phyloP scores from a whole-genome alignment of 1,284 basidiomycete species.

The Marasmius oreades region DNA sequence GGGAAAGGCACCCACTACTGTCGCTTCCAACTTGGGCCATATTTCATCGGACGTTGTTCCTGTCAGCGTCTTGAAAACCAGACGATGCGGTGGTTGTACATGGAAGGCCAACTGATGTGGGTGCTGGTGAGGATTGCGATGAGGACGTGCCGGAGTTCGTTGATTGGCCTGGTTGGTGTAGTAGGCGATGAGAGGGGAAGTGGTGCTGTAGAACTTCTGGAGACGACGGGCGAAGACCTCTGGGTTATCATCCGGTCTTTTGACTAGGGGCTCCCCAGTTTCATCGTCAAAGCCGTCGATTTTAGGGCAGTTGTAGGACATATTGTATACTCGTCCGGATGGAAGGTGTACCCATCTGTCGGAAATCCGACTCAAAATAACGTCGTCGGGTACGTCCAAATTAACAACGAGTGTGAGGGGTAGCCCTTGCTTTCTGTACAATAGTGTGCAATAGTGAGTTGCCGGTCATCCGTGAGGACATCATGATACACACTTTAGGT shows the following conservation, averaged over 20 bases:
- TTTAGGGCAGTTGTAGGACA: slow-evolving; percentile 87
- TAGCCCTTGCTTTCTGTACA: background rate
- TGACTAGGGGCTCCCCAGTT: slow-evolving; percentile 87
- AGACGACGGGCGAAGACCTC: slow-evolving; percentile 9
- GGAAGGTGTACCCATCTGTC: slow-evolving; percentile 95
- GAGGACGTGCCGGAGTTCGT: slow-evolving; percentile 18
- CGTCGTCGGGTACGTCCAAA: slow-evolving; percentile 86
- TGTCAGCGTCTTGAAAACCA: slow-evolving; percentile 69
- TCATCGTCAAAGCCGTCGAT: slow-evolving; percentile 86
- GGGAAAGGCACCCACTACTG: slow-evolving; percentile 58
- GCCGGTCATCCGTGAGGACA: background rate
- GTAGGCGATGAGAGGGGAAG: slow-evolving; percentile 82
- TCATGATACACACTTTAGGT: slow-evolving; percentile 52
- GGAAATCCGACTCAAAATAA: slow-evolving; percentile 76
- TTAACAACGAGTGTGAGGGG: slow-evolving; percentile 55
- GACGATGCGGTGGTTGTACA: slow-evolving; percentile 32
- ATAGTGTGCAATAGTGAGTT: background rate
- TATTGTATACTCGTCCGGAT: slow-evolving; percentile 93
- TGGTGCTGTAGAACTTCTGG: slow-evolving; percentile 79
- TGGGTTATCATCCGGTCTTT: slow-evolving; percentile 91
- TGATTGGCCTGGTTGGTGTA: slow-evolving; percentile 47
- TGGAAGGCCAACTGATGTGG: slow-evolving; percentile 48
- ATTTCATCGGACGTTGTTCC: slow-evolving; percentile 92
- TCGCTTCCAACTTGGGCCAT: slow-evolving; percentile 76
- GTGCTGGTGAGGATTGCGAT: slow-evolving; percentile 36